Evolutionary conservation across 768 basidiomycete genomes (phyloP), one percentile per base, ranked within the genome.

Genomic region (Lentinus brumalis): DNA sequence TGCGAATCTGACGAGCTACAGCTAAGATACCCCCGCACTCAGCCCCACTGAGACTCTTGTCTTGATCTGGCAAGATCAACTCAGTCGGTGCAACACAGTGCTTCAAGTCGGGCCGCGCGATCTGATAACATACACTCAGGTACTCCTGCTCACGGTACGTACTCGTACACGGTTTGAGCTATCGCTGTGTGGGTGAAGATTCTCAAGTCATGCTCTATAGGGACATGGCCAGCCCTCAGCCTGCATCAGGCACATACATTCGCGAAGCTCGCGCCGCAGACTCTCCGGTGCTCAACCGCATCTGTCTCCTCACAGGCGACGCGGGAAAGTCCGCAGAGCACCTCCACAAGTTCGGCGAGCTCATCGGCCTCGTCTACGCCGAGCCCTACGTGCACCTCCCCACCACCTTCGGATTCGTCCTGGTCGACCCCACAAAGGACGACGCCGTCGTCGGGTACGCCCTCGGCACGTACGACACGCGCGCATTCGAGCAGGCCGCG

Each of bases 261-360:
- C 87, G 91, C 58, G 78, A 71, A 64, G 88, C 81, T 8, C 80
- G 77, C 18, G 76, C 78, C 59, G 74, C 72, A 14, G 91, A 92
- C 67, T 78, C 76, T 16, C 70, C 77, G 2, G 79, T 85, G 0
- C 75, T 94, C 49, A 89, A 87, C 57, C 79, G 74, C 51, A 89
- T 93, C 66, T 94, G 91, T 71, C 79, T 94, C 31, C 77, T 88
- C 55, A 92, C 91, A 4, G 88, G 82, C 18, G 81, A 89, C 55
- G 88, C 87, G 21, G 91, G 91, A 51, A 76, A 74, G 63, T 86
- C 87, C 58, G 88, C 88, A 40, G 84, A 85, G 71, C 66, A 66
- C 40, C 76, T 85, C 31, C 87, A 91, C 74, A 82, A 83, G 42
- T 81, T 79, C 65, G 77, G 76, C 12, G 86, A 88, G 64, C 83